Percentiles rank a stretch among this genome's conserved stretches.
These are phyloP conservation scores for Chlorophyllum brunneum DNA, from an alignment of 768 basidiomycete species.

Conservation along the genomic window DNA sequence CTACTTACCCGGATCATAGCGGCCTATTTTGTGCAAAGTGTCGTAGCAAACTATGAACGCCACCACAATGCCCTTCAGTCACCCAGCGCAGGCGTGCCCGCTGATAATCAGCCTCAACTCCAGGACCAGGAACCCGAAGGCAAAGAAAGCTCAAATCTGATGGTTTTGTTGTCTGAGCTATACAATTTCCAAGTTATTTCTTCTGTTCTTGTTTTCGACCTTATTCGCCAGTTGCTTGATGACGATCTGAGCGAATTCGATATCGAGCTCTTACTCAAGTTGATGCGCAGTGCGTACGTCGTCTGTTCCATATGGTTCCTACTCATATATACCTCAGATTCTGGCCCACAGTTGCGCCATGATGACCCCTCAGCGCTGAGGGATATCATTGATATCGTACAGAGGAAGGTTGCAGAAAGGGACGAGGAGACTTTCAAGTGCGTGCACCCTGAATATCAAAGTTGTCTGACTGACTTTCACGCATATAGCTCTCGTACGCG, in stretches of 20 bases:
- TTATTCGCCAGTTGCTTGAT: constrained; percentile 73
- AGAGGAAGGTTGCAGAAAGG: constrained; percentile 57
- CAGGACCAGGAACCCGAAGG: constrained; percentile 41
- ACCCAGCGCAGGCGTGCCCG: constrained; percentile 4
- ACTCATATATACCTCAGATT: constrained; percentile 48
- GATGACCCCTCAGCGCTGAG: constrained; percentile 93
- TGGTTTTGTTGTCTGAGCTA: constrained; percentile 84
- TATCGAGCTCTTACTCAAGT: constrained; percentile 84
- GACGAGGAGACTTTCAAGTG: constrained; percentile 49
- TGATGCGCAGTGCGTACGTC: constrained; percentile 64
- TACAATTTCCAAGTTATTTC: constrained; percentile 97
- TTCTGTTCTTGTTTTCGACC: constrained; percentile 83
- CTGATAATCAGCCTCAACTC: constrained; percentile 11
- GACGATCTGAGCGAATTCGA: constrained; percentile 67
- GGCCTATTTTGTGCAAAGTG: constrained; percentile 77
- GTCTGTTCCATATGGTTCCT: background rate
- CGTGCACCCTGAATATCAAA: background rate
- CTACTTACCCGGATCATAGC: constrained; percentile 36
- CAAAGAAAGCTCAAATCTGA: constrained; percentile 87
- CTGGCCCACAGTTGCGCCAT: constrained; percentile 85
- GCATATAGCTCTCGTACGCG: constrained; percentile 78
- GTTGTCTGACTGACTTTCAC: background rate
- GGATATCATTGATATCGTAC: constrained; percentile 84
- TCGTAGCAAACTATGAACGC: constrained; percentile 63
- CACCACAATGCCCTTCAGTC: constrained; percentile 38